Evolutionary conservation across 768 basidiomycete genomes (phyloP), one percentile per base, ranked within the genome.

Genomic region (Amanita polypyramis): DNA sequence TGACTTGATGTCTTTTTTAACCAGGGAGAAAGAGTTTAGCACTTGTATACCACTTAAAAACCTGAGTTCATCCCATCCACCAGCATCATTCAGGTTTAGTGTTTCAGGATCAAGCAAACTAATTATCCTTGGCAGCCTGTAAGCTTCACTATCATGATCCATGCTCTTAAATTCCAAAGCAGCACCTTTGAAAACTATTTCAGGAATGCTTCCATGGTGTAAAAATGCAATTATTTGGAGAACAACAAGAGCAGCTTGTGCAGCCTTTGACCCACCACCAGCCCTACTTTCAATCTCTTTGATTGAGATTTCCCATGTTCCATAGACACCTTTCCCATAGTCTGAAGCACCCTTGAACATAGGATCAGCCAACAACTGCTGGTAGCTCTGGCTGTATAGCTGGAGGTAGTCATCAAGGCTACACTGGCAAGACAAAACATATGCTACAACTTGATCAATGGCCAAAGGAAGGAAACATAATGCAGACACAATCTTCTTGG

Each of bases 271-370:
- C 15, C 25, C 19, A 14, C 21, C 14, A 14, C 17, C 12, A 21
- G 53, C 51, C 25, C 43, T 51, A 3, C 34, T 21, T 51, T 55
- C 38, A 38, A 59, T 52, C 17, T 41, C 51, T 20, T 49, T 3
- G 15, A 54, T 48, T 48, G 58, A 57, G 15, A 57, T 10, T 5
- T 58, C 55, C 55, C 56, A 58, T 17, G 56, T 56, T 23, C 51
- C 51, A 50, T 58, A 54, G 1, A 55, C 51, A 43, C 56, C 49
- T 12, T 46, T 40, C 5, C 51, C 47, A 54, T 59, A 59, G n/a
- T 41, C 15, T 23, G 54, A 54, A 8, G 54, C 58, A 11, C 49
- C 52, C 39, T 39, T 46, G 38, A 50, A 55, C 2, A 21, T 15
- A 23, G 25, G 15, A 45, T 54, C 33, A 23, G 30, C 30, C 20